Percentiles rank a stretch among this genome's conserved stretches.
phyloP scores from a whole-genome alignment of 768 basidiomycete species.

The Mycena filopes region DNA sequence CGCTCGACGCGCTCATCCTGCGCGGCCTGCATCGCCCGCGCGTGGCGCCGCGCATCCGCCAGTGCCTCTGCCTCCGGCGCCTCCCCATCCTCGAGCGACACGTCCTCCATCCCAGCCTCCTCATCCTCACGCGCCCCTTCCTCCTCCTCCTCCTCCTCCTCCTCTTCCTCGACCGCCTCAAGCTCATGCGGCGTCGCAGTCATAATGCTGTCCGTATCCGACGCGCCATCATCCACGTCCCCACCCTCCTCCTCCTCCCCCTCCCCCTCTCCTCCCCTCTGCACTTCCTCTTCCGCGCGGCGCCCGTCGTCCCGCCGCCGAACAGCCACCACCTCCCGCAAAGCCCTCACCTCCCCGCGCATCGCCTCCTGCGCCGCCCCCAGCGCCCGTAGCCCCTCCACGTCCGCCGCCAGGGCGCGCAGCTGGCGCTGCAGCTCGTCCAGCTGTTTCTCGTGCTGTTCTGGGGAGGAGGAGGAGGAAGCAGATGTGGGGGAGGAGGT shows the following conservation, averaged over 20 bases:
- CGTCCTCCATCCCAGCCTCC: slow-evolving; percentile 10
- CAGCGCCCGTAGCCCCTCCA: slow-evolving; percentile 83
- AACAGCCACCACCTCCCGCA: slow-evolving; percentile 68
- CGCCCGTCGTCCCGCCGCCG: slow-evolving; percentile 10
- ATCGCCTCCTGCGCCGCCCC: slow-evolving; percentile 90
- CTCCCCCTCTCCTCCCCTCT: slow-evolving; percentile 68
- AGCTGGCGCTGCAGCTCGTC: slow-evolving; percentile 85
- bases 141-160: slow-evolving; percentile 14
- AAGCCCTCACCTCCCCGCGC: slow-evolving; percentile 76
- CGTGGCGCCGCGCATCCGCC: slow-evolving; percentile 38
- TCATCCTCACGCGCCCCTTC: slow-evolving; percentile 21
- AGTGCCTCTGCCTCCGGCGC: slow-evolving; percentile 57
- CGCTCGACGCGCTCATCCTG: too few relatives aligned
- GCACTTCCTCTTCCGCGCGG: slow-evolving; percentile 14
- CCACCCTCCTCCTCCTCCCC: slow-evolving; percentile 33
- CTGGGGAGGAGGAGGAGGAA: slow-evolving; percentile 4
- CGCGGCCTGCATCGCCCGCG: slow-evolving; percentile 70
- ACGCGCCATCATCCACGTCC: slow-evolving; percentile 43
- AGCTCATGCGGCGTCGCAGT: slow-evolving; percentile 74
- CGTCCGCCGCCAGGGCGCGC: slow-evolving; percentile 75
- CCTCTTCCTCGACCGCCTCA: neutral
- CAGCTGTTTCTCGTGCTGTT: slow-evolving; percentile 24
- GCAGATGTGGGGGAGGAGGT: neutral
- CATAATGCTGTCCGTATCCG: slow-evolving; percentile 75
- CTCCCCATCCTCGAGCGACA: neutral